Evolutionary conservation across 352 stramenopile genomes (phyloP).

Genomic region (Discostella stelligera): DNA sequence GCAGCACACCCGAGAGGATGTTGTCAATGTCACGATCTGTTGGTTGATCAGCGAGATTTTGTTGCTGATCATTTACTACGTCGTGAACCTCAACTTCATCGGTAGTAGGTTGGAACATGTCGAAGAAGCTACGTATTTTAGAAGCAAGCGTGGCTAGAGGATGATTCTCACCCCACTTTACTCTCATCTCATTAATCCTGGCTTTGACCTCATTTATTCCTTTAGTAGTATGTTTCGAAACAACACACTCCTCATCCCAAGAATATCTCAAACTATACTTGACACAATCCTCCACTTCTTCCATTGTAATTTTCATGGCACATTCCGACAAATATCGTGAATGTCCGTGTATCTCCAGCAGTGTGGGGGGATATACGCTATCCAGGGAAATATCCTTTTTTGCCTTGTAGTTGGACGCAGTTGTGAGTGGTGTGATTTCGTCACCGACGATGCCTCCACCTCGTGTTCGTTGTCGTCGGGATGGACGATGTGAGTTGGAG

Average conservation of each 20-base stretch:
- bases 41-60: neutral
- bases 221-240: neutral
- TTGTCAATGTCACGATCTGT: neutral
- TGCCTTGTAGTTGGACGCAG: conserved; percentile 20
- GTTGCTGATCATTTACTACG: neutral
- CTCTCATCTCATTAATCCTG: neutral
- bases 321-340: conserved; percentile 29
- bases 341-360: conserved; percentile 22
- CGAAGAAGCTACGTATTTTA: conserved; percentile 32
- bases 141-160: conserved; percentile 22
- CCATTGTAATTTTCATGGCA: conserved; percentile 17
- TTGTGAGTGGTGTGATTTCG: conserved; percentile 1
- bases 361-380: conserved; percentile 19
- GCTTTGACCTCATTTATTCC: neutral
- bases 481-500: neutral
- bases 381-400: conserved; percentile 23
- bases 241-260: neutral
- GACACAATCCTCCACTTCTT: conserved; percentile 22
- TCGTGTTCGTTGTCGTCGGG: neutral
- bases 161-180: neutral
- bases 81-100: conserved; percentile 6
- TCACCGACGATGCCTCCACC: neutral
- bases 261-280: conserved; percentile 26
- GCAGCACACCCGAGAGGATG: conserved; percentile 11
- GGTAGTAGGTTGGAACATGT: conserved; percentile 33